Conservation (phyloP, 257 asterid genomes). For the Penstemon davidsonii region DNA sequence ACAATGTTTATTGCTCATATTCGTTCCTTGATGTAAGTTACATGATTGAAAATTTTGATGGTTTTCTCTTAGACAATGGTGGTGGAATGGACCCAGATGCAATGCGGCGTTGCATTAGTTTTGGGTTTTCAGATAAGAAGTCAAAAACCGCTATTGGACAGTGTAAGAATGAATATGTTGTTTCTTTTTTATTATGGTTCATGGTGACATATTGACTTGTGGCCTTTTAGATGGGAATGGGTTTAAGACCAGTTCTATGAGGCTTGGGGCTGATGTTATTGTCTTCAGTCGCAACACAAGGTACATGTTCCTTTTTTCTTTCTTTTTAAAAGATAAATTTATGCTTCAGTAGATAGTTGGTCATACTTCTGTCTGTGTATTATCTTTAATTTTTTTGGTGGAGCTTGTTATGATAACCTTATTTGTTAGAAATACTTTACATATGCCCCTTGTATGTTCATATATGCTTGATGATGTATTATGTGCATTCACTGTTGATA, state of each 20-base stretch:
- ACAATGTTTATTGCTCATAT: slow-evolving; percentile 22
- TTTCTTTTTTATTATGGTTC: slow-evolving; percentile 6
- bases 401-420: slow-evolving; percentile 13
- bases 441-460: neutral
- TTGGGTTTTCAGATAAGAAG: slow-evolving; percentile 89
- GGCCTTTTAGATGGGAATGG: slow-evolving; percentile 90
- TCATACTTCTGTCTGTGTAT: slow-evolving; percentile 9
- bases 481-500: neutral
- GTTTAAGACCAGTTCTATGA: slow-evolving; percentile 94
- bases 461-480: neutral
- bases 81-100: slow-evolving; percentile 93
- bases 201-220: slow-evolving; percentile 30
- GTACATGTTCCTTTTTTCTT: slow-evolving; percentile 46
- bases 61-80: slow-evolving; percentile 68
- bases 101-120: slow-evolving; percentile 82
- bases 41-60: slow-evolving; percentile 26
- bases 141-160: slow-evolving; percentile 72
- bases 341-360: neutral
- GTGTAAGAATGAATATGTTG: slow-evolving; percentile 45
- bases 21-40: slow-evolving; percentile 22
- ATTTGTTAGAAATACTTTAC: slow-evolving; percentile 14
- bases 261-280: slow-evolving; percentile 91
- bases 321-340: neutral
- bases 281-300: slow-evolving; percentile 71
- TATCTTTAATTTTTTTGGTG: neutral